Evolutionary conservation across 1,139 yeast genomes (phyloP), one percentile per base, ranked within the genome.

Genomic region (Lipomyces yarrowii): DNA sequence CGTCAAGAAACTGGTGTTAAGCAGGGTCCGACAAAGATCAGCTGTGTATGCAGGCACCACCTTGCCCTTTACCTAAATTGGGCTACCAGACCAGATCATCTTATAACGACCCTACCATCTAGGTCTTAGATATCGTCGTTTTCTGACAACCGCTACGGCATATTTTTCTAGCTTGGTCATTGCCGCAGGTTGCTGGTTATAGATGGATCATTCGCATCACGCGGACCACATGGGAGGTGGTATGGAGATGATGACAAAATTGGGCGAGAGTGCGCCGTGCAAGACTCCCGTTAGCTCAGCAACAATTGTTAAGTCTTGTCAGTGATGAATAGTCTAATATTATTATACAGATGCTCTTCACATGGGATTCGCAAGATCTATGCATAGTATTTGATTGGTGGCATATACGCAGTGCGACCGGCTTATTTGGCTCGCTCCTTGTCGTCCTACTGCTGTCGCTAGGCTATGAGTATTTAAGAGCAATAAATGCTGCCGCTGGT

Each of bases 381-480:
- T 90, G 96, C 75, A 84, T 90, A 18, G 84, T 90, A 13, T 89
- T 88, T 77, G 77, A 79, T 68, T 88, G 93, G 91, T 90, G 96
- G 96, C 93, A 88, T 71, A 83, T 90, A 60, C 81, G 80, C 59
- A 83, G 87, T 0, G 73, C 77, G n/a, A 57, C 75, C 0, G 87
- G 86, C 13, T 83, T 90, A 63, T 26, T 88, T 1, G 65, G 85
- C 6, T 82, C 91, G 1, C 75, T 89, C 57, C 21, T 84, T 0
- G 83, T 84, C 0, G 80, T 90, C 32, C 81, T 81, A 1, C 69
- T 78, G 0, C 67, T 89, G 3, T 81, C 88, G 0, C 82, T 86
- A 60, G 84, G 86, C 1, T 90, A 89, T 76, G 96, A 90, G 75
- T 85, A 79, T 70, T 65, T 85, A 58, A 83, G 87, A 71, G 33